Evolutionary conservation across 306 rosid species (phyloP), one percentile per base, ranked within the genome.

Genomic region (Acacia confusa): DNA sequence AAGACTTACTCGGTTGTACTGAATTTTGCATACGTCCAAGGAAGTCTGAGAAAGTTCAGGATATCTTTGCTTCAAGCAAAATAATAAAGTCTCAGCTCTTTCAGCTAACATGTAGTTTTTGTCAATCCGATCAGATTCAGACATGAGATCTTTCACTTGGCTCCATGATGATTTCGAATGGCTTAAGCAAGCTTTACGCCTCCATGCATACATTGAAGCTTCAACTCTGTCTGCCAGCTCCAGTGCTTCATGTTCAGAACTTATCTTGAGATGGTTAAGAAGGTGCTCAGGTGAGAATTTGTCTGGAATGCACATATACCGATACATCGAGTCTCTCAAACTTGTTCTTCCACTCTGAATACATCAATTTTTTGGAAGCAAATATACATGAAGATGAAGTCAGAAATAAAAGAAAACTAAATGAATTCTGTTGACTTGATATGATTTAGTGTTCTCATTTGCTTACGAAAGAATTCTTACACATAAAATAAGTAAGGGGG

Each of bases 41-140:
- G 98, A 87, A 74, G 99, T 93, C 85, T 96, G 99, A 38, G 98
- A 88, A 58, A 96, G 97, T 84, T 91, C 97, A 82, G 99, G 99
- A 78, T 84, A 96, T 78, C 94, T 91, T 83, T 89, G 97, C 89
- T 92, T 96, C 91, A 96, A 82, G 80, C 92, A 82, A 77, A 93
- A 83, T 70, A 96, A 70, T 43, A 93, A 74, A 47, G 81, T 88
- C 72, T 91, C 98, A 1, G 99, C 98, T 88, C 92, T 93, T 43
- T 96, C 97, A 2, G 99, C 99, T 79, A 96, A 86, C 20, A 83
- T 63, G 82, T 83, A 91, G 82, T 96, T 96, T 74, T 92, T 96
- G 89, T 96, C 99, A 28, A 77, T 79, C 58, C 55, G 28, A 11
- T 89, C 95, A 0, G 89, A 72, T 19, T 96, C 98, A 2, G 89